Evolutionary conservation across 345 rosid species (phyloP).

Genomic region (Punica granatum): DNA sequence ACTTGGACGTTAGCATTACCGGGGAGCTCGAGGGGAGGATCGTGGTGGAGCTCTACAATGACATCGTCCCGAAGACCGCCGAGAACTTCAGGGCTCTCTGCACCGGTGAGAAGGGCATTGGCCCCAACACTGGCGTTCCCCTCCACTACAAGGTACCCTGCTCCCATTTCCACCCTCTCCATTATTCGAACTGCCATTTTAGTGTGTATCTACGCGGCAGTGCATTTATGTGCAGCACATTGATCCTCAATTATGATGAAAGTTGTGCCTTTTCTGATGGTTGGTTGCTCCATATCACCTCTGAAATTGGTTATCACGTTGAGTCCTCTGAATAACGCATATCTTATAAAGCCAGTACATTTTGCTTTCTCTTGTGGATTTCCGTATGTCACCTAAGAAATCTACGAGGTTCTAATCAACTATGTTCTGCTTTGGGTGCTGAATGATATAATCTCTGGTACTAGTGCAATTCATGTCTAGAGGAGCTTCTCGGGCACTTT

Average conservation of each 20-base stretch:
- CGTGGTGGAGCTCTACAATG: slow-evolving; percentile 69
- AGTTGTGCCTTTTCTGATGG: background rate
- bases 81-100: too few relatives aligned
- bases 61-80: slow-evolving; percentile 83
- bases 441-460: background rate
- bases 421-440: background rate
- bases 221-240: background rate
- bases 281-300: too few relatives aligned
- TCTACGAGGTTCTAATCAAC: background rate
- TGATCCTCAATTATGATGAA: background rate
- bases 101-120: slow-evolving; percentile 95
- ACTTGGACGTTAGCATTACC: slow-evolving; percentile 76
- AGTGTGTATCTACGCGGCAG: background rate
- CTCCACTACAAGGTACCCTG: slow-evolving; percentile 70
- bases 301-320: too few relatives aligned
- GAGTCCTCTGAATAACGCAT: background rate
- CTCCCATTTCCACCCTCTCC: background rate
- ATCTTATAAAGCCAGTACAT: background rate
- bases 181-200: background rate
- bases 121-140: slow-evolving; percentile 59
- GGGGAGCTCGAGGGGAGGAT: too few relatives aligned
- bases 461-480: background rate
- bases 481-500: background rate
- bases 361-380: background rate
- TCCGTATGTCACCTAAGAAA: background rate